A percentile compares a stretch with the other conserved stretches of the same genome.
These are phyloP conservation scores for Xylaria sp. DNA, from an alignment of 2,329 filamentous ascomycete genomes.

Conservation along the genomic window DNA sequence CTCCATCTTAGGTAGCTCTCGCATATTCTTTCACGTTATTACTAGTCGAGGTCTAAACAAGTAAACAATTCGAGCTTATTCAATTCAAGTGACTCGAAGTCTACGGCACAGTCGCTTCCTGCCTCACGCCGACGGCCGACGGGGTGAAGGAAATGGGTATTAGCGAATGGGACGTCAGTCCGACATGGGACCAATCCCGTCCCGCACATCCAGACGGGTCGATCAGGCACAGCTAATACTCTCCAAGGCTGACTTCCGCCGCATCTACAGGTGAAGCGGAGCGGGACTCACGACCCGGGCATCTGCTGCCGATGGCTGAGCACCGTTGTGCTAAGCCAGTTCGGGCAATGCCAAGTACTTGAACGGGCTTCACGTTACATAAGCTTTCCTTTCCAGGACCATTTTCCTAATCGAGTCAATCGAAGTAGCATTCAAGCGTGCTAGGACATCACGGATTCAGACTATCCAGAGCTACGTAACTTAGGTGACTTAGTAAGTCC, in stretches of 20 bases:
- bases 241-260: constrained; percentile 13
- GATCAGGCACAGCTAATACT: constrained; percentile 19
- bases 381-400: constrained; percentile 17
- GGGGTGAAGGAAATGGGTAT: background rate
- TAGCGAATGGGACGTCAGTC: constrained; percentile 5
- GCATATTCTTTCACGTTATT: constrained; percentile 12
- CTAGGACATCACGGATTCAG: background rate
- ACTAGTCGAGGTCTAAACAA: constrained; percentile 7
- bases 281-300: constrained; percentile 9
- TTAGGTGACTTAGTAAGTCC: background rate
- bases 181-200: background rate
- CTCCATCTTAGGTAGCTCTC: background rate
- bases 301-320: constrained; percentile 27
- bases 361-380: constrained; percentile 8
- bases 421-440: constrained; percentile 1
- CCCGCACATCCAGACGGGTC: constrained; percentile 3
- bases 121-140: background rate
- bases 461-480: background rate
- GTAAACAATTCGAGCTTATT: background rate
- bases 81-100: constrained; percentile 1
- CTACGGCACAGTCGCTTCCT: constrained; percentile 25
- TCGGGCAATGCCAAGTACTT: constrained; percentile 15
- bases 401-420: constrained; percentile 26
- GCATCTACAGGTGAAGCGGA: background rate
- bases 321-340: constrained; percentile 19